Evolutionary conservation across 1,284 basidiomycete genomes (phyloP).

Genomic region (Apiotrichum laibachii): DNA sequence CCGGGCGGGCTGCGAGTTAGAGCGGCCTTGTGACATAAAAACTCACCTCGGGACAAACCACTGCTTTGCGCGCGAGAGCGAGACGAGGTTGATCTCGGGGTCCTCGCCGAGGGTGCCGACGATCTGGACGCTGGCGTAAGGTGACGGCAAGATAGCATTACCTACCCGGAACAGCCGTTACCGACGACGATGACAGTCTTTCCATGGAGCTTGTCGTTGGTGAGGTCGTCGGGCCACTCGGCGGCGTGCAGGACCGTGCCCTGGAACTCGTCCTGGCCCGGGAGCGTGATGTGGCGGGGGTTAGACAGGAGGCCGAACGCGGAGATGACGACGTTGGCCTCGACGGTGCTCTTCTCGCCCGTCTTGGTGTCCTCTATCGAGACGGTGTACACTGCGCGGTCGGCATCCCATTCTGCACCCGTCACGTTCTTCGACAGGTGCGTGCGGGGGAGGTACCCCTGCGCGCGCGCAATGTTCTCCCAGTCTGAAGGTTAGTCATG

Average conservation of each 20-base stretch:
- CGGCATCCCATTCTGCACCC: conserved; percentile 13
- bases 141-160: not conserved
- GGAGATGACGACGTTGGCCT: conserved; percentile 26
- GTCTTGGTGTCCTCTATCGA: conserved; percentile 5
- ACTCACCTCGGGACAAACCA: conserved; percentile 14
- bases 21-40: not conserved
- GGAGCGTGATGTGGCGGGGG: conserved; percentile 22
- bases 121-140: conserved; percentile 12
- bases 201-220: conserved; percentile 18
- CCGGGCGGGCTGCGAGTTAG: not conserved
- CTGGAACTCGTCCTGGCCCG: conserved; percentile 25
- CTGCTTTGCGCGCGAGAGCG: conserved; percentile 10
- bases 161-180: conserved; percentile 11
- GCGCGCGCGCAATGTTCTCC: conserved; percentile 8
- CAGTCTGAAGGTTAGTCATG: conserved; percentile 2
- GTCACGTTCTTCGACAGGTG: not conserved
- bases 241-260: conserved; percentile 25
- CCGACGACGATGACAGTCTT: conserved; percentile 21
- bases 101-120: conserved; percentile 12
- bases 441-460: conserved; percentile 6
- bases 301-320: conserved; percentile 30
- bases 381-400: conserved; percentile 4
- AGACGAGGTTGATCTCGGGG: conserved; percentile 11
- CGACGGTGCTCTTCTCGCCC: conserved; percentile 1
- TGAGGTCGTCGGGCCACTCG: conserved; percentile 26